Conservation (phyloP, 306 rosid species). For the Malus sylvestris region DNA sequence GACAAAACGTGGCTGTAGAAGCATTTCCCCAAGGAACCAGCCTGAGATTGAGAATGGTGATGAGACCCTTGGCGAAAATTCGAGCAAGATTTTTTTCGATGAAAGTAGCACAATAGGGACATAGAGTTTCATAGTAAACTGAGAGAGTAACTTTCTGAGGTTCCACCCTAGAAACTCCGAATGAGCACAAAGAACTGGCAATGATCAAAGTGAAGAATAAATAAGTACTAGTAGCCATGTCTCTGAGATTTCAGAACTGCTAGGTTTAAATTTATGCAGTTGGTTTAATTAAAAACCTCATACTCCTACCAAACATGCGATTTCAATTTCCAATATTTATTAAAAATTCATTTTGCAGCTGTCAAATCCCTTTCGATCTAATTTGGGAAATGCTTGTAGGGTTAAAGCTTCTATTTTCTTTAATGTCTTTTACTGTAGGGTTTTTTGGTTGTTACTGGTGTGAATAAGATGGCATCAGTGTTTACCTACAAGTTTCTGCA, state of each 20-base stretch:
- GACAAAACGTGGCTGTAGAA: slow-evolving; percentile 31
- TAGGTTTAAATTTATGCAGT: not conserved
- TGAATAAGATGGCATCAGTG: not conserved
- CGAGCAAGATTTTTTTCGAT: slow-evolving; percentile 29
- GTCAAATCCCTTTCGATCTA: not conserved
- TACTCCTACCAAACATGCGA: not conserved
- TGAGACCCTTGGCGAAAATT: slow-evolving; percentile 35
- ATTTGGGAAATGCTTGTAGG: not conserved
- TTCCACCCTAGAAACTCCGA: not conserved
- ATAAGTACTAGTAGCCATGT: slow-evolving; percentile 17
- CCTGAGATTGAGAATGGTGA: slow-evolving; percentile 38
- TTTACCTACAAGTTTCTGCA: not conserved
- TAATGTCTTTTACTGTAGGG: not conserved
- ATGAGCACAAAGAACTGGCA: slow-evolving; percentile 3
- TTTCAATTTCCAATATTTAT: not conserved
- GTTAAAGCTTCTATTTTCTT: not conserved
- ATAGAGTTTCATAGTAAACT: slow-evolving; percentile 39
- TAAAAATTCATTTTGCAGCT: not conserved
- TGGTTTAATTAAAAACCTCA: not conserved
- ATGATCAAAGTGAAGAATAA: slow-evolving; percentile 3
- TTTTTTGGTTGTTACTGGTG: not conserved
- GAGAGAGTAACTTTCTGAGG: slow-evolving; percentile 41
- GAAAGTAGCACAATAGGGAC: slow-evolving; percentile 33
- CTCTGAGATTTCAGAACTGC: not conserved
- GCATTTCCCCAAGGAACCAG: slow-evolving; percentile 52